Evolutionary conservation across 768 basidiomycete species (phyloP).

Genomic region (Bullera alba): DNA sequence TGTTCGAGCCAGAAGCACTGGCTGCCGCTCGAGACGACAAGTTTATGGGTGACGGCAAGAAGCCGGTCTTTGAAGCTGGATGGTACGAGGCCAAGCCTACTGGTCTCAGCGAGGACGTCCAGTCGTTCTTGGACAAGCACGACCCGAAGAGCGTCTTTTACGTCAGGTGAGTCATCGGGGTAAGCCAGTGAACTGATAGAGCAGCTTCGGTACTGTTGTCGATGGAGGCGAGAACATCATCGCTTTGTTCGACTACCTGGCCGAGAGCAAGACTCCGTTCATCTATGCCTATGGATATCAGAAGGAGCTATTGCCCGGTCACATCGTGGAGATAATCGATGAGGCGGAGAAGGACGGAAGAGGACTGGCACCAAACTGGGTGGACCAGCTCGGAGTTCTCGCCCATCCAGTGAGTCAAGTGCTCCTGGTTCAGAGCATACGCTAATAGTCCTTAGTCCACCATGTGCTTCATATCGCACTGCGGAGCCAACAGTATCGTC

Average conservation of each 20-base stretch:
- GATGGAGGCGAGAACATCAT: conserved; percentile 2
- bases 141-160: conserved; percentile 7
- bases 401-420: conserved; percentile 1
- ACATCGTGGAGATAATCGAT: conserved; percentile 1
- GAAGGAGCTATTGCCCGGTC: conserved; percentile 1
- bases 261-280: conserved; percentile 3
- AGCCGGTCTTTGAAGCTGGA: conserved; percentile 6
- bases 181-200: background rate
- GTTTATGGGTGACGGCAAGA: conserved; percentile 1
- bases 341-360: conserved; percentile 6
- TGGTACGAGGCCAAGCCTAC: conserved; percentile 9
- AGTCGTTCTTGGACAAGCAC: conserved; percentile 8
- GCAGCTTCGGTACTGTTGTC: conserved; percentile 15
- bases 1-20: conserved; percentile 7
- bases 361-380: conserved; percentile 11
- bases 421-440: background rate
- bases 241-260: conserved; percentile 2
- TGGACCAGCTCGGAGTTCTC: conserved; percentile 11
- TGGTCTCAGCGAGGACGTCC: conserved; percentile 3
- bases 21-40: conserved; percentile 4
- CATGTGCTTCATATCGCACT: conserved; percentile 7
- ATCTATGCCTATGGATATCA: conserved; percentile 14
- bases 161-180: background rate
- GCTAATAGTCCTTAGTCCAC: background rate
- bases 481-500: conserved; percentile 10